phyloP scores from a whole-genome alignment of 2,329 filamentous ascomycete species.

The Trichoderma lentiforme region DNA sequence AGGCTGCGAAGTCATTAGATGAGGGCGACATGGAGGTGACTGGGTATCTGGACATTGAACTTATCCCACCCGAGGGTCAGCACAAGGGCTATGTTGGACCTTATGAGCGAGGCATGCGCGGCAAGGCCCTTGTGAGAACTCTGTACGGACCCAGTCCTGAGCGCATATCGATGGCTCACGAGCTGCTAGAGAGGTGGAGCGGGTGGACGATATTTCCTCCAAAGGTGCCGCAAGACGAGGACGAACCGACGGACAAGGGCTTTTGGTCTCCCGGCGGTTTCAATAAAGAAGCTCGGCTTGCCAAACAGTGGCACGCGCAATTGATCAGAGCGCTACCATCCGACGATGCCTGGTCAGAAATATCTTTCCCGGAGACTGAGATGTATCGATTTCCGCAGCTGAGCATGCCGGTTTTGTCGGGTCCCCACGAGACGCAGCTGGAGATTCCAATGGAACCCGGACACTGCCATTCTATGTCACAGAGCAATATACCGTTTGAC shows the following conservation, averaged over 20 bases:
- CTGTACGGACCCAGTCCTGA: constrained; percentile 42
- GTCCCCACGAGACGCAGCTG: constrained; percentile 30
- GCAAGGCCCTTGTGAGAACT: constrained; percentile 34
- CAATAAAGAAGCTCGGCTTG: constrained; percentile 33
- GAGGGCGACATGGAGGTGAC: constrained; percentile 19
- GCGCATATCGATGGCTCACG: constrained; percentile 35
- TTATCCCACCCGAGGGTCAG: constrained; percentile 32
- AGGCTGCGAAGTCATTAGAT: constrained; percentile 26
- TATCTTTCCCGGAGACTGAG: constrained; percentile 28
- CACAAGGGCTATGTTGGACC: constrained; percentile 36
- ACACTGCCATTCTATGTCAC: constrained; percentile 26
- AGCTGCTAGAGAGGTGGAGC: constrained; percentile 41
- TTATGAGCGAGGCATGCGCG: constrained; percentile 34
- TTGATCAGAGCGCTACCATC: constrained; percentile 22
- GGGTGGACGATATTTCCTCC: constrained; percentile 40
- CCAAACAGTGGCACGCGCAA: constrained; percentile 29
- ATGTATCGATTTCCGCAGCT: constrained; percentile 29
- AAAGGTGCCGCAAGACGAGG: constrained; percentile 27
- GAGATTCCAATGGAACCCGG: constrained; percentile 31
- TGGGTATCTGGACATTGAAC: constrained; percentile 33
- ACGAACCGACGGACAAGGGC: constrained; percentile 32
- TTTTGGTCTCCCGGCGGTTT: constrained; percentile 40
- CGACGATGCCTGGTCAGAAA: constrained; percentile 16
- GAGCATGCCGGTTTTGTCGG: constrained; percentile 34
- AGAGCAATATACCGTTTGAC: constrained; percentile 31